These are phyloP conservation scores for Dorcoceras hygrometricum DNA, from an alignment of 257 asterid genomes.

Conservation along the genomic window DNA sequence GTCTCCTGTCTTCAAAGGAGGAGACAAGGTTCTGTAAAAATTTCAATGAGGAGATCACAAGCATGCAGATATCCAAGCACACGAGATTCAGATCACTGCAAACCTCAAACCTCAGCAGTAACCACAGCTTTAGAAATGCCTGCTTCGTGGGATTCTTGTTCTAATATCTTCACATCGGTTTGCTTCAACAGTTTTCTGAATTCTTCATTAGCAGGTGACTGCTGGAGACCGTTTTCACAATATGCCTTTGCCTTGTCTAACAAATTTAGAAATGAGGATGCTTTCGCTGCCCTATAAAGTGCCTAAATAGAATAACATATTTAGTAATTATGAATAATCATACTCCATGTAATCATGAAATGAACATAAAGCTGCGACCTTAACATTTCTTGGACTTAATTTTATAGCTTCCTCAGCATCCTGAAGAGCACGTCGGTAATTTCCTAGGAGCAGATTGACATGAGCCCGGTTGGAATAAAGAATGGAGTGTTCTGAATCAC, in stretches of 20 bases:
- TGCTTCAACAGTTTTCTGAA: constrained; percentile 65
- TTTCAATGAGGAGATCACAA: constrained; percentile 28
- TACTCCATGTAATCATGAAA: constrained; percentile 1
- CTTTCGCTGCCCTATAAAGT: constrained; percentile 78
- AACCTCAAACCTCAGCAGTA: constrained; percentile 56
- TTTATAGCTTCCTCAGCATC: constrained; percentile 84
- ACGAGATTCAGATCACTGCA: constrained; percentile 4
- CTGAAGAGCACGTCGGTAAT: constrained; percentile 72
- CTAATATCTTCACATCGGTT: constrained; percentile 44
- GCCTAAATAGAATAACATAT: constrained; percentile 44
- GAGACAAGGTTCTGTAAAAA: constrained; percentile 56
- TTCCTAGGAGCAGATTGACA: constrained; percentile 79
- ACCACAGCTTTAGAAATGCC: constrained; percentile 62
- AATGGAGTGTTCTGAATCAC: constrained; percentile 60
- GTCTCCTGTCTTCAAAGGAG: constrained; percentile 62
- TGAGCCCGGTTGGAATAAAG: constrained; percentile 87
- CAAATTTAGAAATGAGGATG: constrained; percentile 64
- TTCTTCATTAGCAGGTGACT: constrained; percentile 70
- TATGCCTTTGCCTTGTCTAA: constrained; percentile 70
- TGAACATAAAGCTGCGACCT: constrained; percentile 43
- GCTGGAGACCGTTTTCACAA: constrained; percentile 68
- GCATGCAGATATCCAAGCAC: background rate
- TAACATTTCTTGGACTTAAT: constrained; percentile 59
- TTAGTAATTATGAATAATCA: constrained; percentile 15
- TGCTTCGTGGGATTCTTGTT: constrained; percentile 44